A percentile compares a stretch with the other conserved stretches of the same genome.
Conservation (phyloP, 2,329 filamentous ascomycete species). For the Nectriaceae sp. region DNA sequence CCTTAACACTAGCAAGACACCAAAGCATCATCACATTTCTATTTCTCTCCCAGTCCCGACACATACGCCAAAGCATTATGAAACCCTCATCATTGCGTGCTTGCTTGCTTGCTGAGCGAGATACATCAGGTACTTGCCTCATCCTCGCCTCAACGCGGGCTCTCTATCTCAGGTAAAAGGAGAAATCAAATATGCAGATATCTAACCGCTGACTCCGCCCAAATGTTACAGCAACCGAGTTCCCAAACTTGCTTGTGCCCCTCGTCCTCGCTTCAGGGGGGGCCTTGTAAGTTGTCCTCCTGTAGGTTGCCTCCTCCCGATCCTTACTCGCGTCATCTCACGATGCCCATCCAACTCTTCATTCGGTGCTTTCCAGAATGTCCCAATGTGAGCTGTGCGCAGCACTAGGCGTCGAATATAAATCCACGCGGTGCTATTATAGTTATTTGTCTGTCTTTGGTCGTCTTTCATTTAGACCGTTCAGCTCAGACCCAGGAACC, state of each 20-base stretch:
- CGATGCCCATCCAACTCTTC: not conserved
- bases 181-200: not conserved
- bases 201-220: conserved; percentile 1
- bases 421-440: no score
- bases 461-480: conserved; percentile 2
- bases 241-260: not conserved
- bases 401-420: no score
- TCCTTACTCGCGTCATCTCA: not conserved
- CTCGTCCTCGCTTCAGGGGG: not conserved
- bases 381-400: not conserved
- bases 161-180: not conserved
- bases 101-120: no score
- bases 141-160: no score
- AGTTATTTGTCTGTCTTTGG: not conserved
- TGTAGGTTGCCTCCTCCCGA: not conserved
- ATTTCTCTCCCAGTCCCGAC: no score
- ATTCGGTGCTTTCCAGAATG: conserved; percentile 1
- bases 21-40: no score
- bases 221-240: not conserved
- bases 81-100: no score
- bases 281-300: not conserved
- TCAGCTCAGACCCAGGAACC: conserved; percentile 57
- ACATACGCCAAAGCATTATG: no score
- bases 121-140: no score
- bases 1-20: no score